Base-by-base conservation (phyloP, 345 rosid genomes). In the Zanthoxylum bungeanum region DNA sequence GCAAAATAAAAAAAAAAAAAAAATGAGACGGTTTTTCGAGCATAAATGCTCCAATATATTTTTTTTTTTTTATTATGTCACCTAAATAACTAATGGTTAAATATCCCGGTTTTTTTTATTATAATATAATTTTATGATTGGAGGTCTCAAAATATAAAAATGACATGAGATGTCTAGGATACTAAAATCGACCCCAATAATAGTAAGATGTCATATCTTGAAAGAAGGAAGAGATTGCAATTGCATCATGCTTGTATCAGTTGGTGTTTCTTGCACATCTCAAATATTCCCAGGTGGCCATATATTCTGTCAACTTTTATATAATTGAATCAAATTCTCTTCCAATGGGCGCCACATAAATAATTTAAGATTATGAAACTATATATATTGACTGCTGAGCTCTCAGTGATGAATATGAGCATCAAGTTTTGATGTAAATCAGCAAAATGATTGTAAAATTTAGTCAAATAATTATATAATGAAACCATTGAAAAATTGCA, bases 241-340 rank as follows among this genome's bases (percentile, higher is more conserved):
- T 72, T 34, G 49, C 75, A 44, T 31, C 37, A 40, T 57, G 30
- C 58, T 42, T 17, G 17, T 40, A 5, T 36, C 33, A 33, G 68
- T 70, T 79, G 75, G 69, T 60, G 78, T 77, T 75, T 56, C 86
- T 82, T 79, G 21, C 79, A 82, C 86, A 53, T 73, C 22, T 68
- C 81, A 62, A 40, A 64, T 77, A 74, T 72, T 75, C 81, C 51
- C 9, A 46, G 17, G 71, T 49, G 79, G 76, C 79, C 81, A 49
- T 64, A 42, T 25, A 60, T 21, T 73, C 19, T 66, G 64, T 58
- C 76, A 25, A 67, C 25, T 8, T 40, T 60, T 51, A 31, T 67
- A 73, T 75, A 28, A 68, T 30, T 77, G 67, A 55, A 75, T 60
- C 69, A 28, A 61, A 77, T 73, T 73, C 83, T 62, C 27, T 46